Percentiles rank a stretch among this genome's conserved stretches.
phyloP scores from a whole-genome alignment of 208 protist species.

The Crithidia bombi region DNA sequence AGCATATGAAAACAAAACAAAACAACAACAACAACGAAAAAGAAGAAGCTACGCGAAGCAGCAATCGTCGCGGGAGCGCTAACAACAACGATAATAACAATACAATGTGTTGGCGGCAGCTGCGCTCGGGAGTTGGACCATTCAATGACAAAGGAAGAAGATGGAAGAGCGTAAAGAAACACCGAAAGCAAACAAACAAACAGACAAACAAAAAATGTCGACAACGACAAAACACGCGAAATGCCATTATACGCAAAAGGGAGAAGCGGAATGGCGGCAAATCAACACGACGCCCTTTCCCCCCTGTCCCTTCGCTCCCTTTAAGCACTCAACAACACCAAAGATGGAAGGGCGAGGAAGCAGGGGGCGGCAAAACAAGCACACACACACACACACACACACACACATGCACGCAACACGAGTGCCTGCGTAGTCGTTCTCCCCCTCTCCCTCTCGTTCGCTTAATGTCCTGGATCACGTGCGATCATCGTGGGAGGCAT shows the following conservation, averaged over 20 bases:
- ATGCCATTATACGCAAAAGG: too few relatives aligned
- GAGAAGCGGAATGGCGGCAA: too few relatives aligned
- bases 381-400: too few relatives aligned
- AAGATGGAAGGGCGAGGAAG: too few relatives aligned
- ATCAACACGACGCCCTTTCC: too few relatives aligned
- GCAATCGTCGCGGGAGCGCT: not conserved
- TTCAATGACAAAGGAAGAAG: not conserved
- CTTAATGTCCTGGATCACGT: conserved; percentile 17
- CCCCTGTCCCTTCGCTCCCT: too few relatives aligned
- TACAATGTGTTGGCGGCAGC: not conserved
- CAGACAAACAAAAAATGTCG: not conserved
- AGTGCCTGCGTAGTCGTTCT: too few relatives aligned
- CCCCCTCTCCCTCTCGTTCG: not conserved
- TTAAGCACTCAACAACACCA: too few relatives aligned
- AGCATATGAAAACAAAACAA: not conserved
- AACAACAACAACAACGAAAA: not conserved
- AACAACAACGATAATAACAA: too few relatives aligned
- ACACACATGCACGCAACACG: too few relatives aligned
- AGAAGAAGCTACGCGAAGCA: not conserved
- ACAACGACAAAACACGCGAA: not conserved
- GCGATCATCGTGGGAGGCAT: conserved; percentile 23
- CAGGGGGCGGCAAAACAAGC: too few relatives aligned
- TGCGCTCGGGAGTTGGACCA: not conserved
- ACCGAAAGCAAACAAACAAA: not conserved
- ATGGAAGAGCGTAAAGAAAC: not conserved